Base-by-base conservation (phyloP, 2,329 filamentous ascomycete genomes). In the Colletotrichum tropicicola region DNA sequence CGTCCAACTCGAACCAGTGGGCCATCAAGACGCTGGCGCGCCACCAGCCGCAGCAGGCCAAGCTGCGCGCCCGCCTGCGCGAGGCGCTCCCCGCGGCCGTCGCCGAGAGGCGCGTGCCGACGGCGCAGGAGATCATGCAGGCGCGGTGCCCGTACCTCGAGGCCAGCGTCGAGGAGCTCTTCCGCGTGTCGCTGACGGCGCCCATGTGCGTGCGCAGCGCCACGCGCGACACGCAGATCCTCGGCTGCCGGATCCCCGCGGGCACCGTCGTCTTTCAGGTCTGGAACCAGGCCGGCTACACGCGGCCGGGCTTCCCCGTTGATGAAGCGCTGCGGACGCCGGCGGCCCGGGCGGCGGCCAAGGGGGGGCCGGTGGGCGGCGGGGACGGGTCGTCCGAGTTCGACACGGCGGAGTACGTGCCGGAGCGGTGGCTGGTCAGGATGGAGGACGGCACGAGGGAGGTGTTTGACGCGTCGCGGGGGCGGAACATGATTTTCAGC, bases 391-490 rank as follows among this genome's bases (percentile, higher is more conserved):
- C 13, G 3, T 39, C 44, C 1, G 37, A 39, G 6, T 49, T 55
- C 12, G 71, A 75, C 35, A 66, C 75, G 12, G 69, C 53, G 1
- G 61, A 61, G 6, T 81, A 77, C 66, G 70, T 68, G 39, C 79
- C 79, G 1, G 78, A 80, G 64, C 68, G 79, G 15, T 81, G 78
- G 77, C 70, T 80, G 30, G 41, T 71, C 2, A 30, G 51, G 59
- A 54, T 37, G 4, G 49, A 67, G 9, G 68, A 68, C 12, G 54
- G 51, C 12, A 43, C 47, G 13, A 63, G 68, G 43, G 27, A 58
- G 1, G 68, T 69, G 6, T 79, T 77, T 43, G 73, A 77, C 49
- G 51, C 73, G 2, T 64, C 68, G 28, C 75, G 78, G 1, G 78
- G 78, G 0, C 78, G 77, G 0, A 72, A 65, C 6, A 68, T 80